Base-by-base conservation (phyloP, 768 basidiomycete genomes). In the Chalciporus sphaerocephalus region DNA sequence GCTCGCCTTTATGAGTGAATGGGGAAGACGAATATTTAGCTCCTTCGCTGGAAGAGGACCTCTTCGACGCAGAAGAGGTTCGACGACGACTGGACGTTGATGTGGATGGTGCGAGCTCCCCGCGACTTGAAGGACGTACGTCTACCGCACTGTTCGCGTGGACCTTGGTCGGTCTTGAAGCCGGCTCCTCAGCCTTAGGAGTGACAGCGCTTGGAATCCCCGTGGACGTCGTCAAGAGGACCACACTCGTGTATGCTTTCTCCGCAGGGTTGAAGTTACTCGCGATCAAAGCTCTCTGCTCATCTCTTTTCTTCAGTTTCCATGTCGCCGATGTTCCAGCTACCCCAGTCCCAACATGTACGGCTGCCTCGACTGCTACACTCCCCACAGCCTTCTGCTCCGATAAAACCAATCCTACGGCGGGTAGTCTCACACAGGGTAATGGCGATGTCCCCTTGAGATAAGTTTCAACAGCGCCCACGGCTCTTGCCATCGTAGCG, bases 401-500 rank as follows among this genome's bases (percentile, higher is more conserved):
- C 11, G 71, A 73, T 34, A 86, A 58, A 7, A 83, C 68, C 52
- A 89, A 49, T 1, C 81, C 83, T 5, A 79, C 68, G 2, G 82
- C 66, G 2, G 95, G 95, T 12, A 84, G 62, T 36, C 86, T 75
- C 32, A 81, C 78, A 40, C 83, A 71, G 13, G 90, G 88, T 23
- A 85, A 64, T 0, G 86, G 76, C 0, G 81, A 76, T 24, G 73
- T 69, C 34, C 71, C 70, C 69, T 87, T 88, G 54, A 92, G 73
- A 54, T 80, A 85, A 20, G 73, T 61, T 60, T 97, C 93, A 33
- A 99, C 67, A 0, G 80, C 74, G 3, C 88, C 64, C 22, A 97
- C 81, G 0, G 81, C 73, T 46, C 79, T 74, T 4, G 90, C 87
- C 16, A 94, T 68, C 30, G 81, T 74, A 2, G 82, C 78, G 56